Evolutionary conservation across 225 moss, liverwort and hornwort species (phyloP).

Genomic region (Physcomitrium patens): DNA sequence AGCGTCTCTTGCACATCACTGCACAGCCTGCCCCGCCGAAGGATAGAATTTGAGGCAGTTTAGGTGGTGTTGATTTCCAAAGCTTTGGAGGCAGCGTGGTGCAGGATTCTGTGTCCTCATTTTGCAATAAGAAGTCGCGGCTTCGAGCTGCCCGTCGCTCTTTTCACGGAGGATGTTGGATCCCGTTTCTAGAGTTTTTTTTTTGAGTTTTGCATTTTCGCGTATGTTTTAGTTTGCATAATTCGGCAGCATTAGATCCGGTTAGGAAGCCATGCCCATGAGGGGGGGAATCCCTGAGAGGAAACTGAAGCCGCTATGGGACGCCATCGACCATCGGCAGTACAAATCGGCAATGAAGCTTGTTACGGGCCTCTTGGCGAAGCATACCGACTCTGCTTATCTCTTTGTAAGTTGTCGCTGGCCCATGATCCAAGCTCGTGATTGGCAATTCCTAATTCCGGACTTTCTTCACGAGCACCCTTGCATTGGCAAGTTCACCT

Average conservation of each 20-base stretch:
- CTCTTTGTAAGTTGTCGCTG: slow-evolving; percentile 58
- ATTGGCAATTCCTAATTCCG: slow-evolving; percentile 5
- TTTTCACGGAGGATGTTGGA: no score
- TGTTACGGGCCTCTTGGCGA: slow-evolving; percentile 67
- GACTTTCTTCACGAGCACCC: neutral
- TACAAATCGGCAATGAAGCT: slow-evolving; percentile 94
- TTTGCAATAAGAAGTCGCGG: no score
- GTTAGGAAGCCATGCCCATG: slow-evolving; percentile 50
- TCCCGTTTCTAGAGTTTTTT: no score
- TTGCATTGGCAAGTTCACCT: slow-evolving; percentile 24
- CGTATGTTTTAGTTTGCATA: slow-evolving; percentile 30
- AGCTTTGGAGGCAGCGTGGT: no score
- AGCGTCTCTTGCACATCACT: no score
- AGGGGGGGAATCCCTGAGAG: slow-evolving; percentile 82
- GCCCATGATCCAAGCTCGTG: neutral
- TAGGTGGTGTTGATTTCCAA: no score
- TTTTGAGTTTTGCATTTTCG: neutral
- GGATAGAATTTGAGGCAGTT: no score
- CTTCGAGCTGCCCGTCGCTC: no score
- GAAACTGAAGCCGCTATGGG: slow-evolving; percentile 96
- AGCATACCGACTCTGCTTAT: slow-evolving; percentile 83
- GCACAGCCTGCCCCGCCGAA: no score
- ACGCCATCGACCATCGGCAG: slow-evolving; percentile 97
- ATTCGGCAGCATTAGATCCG: neutral
- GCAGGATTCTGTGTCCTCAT: no score